These are phyloP conservation scores for Kurtzmaniella fragi DNA, from an alignment of 805 yeast species.

Conservation along the genomic window DNA sequence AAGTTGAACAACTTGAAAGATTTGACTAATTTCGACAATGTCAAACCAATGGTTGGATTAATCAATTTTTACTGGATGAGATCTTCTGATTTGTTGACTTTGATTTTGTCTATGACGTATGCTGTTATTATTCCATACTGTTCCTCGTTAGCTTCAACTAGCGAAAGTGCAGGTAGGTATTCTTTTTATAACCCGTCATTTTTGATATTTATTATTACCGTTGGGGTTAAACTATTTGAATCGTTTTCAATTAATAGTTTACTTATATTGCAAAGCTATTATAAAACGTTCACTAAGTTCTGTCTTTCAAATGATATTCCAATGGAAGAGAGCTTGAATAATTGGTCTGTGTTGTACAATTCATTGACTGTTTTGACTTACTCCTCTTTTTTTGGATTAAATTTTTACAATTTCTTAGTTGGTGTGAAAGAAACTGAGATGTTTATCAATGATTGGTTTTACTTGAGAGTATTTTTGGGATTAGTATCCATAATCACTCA, in stretches of 20 bases:
- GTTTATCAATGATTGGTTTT: slow-evolving; percentile 34
- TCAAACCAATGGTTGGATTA: slow-evolving; percentile 53
- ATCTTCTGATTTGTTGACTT: slow-evolving; percentile 54
- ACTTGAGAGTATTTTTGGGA: slow-evolving; percentile 57
- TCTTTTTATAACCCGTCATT: slow-evolving; percentile 15
- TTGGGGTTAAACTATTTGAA: slow-evolving; percentile 46
- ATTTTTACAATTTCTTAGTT: slow-evolving; percentile 21
- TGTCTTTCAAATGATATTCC: slow-evolving; percentile 62
- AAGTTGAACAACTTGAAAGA: slow-evolving; percentile 43
- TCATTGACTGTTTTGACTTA: slow-evolving; percentile 49
- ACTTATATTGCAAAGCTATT: slow-evolving; percentile 53
- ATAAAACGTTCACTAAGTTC: slow-evolving; percentile 59
- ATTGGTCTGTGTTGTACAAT: slow-evolving; percentile 67
- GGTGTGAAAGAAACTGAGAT: slow-evolving; percentile 11
- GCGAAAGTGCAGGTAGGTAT: slow-evolving; percentile 7
- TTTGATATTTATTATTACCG: slow-evolving; percentile 34
- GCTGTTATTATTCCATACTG: slow-evolving; percentile 39
- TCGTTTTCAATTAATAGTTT: slow-evolving; percentile 46
- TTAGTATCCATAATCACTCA: slow-evolving; percentile 52
- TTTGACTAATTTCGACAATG: slow-evolving; percentile 38
- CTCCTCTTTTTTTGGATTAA: slow-evolving; percentile 42
- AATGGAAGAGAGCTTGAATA: slow-evolving; percentile 59
- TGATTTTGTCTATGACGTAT: slow-evolving; percentile 37
- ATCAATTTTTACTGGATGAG: slow-evolving; percentile 60
- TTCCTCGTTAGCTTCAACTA: slow-evolving; percentile 19